phyloP scores from a whole-genome alignment of 108 stramenopile species.

The Ochromonas danica region DNA sequence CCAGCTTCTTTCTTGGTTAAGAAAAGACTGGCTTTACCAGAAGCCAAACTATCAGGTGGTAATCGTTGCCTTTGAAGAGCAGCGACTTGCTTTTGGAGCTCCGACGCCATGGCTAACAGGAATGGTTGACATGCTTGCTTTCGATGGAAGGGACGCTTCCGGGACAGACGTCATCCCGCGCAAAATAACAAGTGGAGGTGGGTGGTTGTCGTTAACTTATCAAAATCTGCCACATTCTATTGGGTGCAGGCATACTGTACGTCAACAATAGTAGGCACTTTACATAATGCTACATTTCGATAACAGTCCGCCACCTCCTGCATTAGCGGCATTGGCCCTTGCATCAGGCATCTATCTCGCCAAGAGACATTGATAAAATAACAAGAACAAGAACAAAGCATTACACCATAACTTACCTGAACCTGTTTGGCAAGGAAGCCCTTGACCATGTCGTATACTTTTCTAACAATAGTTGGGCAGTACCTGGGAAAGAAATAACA shows the following conservation, averaged over 20 bases:
- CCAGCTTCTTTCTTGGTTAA: background rate
- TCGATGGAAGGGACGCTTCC: no score
- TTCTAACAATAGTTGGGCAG: constrained; percentile 6
- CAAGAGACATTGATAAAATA: no score
- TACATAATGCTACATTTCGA: background rate
- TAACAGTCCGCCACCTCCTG: background rate
- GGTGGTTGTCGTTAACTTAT: no score
- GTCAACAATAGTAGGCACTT: no score
- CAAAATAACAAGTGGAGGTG: no score
- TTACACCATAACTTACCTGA: no score
- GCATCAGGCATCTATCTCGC: no score
- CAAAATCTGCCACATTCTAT: no score
- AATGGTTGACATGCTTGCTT: no score
- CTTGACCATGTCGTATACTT: background rate
- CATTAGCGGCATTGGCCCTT: background rate
- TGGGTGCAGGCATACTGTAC: no score
- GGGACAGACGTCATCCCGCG: no score
- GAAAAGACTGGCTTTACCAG: background rate
- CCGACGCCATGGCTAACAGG: constrained; percentile 4
- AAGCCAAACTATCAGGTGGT: background rate
- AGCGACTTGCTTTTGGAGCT: constrained; percentile 3
- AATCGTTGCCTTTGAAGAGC: background rate
- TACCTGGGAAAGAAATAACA: background rate
- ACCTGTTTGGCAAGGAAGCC: constrained; percentile 11
- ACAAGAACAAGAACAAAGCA: no score